Base-by-base conservation (phyloP, 2,329 filamentous ascomycete genomes). In the Aureobasidium pullulans region DNA sequence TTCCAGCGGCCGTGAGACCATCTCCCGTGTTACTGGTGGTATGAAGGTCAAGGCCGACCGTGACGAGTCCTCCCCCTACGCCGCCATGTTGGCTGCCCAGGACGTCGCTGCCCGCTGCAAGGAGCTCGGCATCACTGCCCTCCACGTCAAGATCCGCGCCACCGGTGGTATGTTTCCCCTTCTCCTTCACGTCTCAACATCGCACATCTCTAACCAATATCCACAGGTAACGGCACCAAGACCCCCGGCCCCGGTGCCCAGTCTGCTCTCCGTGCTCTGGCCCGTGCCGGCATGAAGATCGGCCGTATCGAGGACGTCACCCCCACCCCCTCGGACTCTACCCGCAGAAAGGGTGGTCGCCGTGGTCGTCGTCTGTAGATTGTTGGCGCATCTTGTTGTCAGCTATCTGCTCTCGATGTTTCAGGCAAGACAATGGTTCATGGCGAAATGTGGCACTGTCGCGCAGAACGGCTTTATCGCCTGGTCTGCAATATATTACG, bases 31-130 rank as follows among this genome's bases (percentile, higher is more conserved):
- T 71, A 99, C 95, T 73, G 94, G 95, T 83, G 95, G 95, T 77
- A 99, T 99, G 94, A 99, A 99, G 86, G 94, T 99, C 86, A 99
- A 99, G 89, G 92, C 92, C 80, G 92, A 99, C 77, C 93, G 94
- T 85, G 94, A 99, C 83, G 94, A 99, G 85, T 97, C 93, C 74
- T 97, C 94, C 70, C 94, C 94, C 73, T 99, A 99, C 85, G 94
- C 94, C 74, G 94, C 94, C 81, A 99, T 99, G 94, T 92, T 99
- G 89, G 94, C 94, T 81, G 94, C 94, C 69, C 94, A 99, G 85
- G 71, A 73, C 63, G 91, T 96, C 76, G 94, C 94, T 73, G 82
- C 84, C 77, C 90, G 94, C 80, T 94, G 90, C 82, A 88, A 89
- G 79, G 85, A 90, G 74, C 79, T 92, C 71, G 86, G 85, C 69